phyloP scores from a whole-genome alignment of 2,329 filamentous ascomycete genomes.

The Cladorrhinum sp. region DNA sequence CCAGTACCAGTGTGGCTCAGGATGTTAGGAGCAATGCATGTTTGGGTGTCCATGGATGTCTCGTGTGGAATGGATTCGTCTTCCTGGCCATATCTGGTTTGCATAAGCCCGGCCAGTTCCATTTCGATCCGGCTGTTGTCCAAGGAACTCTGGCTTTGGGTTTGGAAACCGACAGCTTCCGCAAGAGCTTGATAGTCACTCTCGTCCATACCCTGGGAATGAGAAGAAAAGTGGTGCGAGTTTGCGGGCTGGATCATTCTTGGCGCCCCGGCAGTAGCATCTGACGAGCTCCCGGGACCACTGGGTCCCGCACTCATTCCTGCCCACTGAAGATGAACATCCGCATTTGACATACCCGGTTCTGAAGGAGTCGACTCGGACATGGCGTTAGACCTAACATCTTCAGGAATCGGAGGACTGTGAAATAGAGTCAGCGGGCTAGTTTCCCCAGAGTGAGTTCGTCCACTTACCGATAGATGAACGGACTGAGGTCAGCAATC shows the following conservation, averaged over 20 bases:
- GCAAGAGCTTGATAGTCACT: not conserved
- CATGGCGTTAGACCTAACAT: not conserved
- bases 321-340: not conserved
- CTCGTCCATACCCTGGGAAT: slow-evolving; percentile 2
- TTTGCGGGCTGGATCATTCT: not conserved
- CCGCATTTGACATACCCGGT: not conserved
- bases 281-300: not conserved
- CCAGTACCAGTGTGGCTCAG: slow-evolving; percentile 2
- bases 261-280: not conserved
- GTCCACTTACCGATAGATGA: slow-evolving; percentile 29
- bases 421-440: no score
- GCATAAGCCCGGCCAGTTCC: slow-evolving; percentile 6
- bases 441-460: no score
- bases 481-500: slow-evolving; percentile 40
- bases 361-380: slow-evolving; percentile 6
- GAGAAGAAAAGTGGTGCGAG: not conserved
- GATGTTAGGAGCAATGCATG: slow-evolving; percentile 12
- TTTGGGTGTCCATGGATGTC: not conserved
- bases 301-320: not conserved
- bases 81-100: not conserved
- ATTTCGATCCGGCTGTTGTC: not conserved
- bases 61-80: not conserved
- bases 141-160: not conserved
- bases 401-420: not conserved
- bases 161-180: not conserved